Conservation (phyloP, 2,329 filamentous ascomycete species). For the Thermothelomyces thermophilus region DNA sequence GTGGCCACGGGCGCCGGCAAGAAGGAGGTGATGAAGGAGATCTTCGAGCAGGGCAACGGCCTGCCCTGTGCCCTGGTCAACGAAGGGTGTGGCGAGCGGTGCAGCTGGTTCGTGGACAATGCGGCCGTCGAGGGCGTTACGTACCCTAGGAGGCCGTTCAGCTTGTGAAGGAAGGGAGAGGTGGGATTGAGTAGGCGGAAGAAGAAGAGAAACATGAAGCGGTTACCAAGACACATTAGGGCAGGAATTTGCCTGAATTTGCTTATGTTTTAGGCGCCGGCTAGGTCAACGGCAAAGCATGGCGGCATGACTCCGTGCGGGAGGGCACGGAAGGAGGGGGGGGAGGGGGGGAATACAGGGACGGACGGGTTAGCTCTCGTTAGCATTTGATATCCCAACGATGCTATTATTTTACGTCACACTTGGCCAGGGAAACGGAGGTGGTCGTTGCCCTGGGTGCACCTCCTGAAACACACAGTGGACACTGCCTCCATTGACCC, state of each 20-base stretch:
- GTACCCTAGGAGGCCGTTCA: slow-evolving; percentile 68
- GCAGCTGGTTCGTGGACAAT: slow-evolving; percentile 91
- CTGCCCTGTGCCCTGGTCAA: slow-evolving; percentile 88
- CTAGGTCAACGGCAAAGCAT: no score
- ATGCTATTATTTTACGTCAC: background rate
- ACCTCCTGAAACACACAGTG: background rate
- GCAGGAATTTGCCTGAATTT: no score
- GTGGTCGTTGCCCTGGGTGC: background rate
- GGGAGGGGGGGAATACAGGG: background rate
- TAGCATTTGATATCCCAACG: slow-evolving; percentile 12
- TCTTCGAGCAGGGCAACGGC: slow-evolving; percentile 76
- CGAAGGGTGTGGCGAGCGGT: slow-evolving; percentile 71
- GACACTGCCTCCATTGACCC: no score
- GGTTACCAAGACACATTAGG: no score
- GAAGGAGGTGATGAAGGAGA: slow-evolving; percentile 85
- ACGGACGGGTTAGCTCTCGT: slow-evolving; percentile 1
- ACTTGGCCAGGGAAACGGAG: background rate
- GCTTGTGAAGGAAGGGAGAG: slow-evolving; percentile 27
- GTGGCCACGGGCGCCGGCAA: slow-evolving; percentile 85
- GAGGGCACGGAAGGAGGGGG: no score
- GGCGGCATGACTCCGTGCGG: no score
- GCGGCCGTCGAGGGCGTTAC: slow-evolving; percentile 77
- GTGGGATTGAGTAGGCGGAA: background rate
- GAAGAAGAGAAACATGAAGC: background rate
- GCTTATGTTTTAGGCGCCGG: no score